Conservation (phyloP, 371 early-diverging fungal species). For the Sporodiniella umbellata region DNA sequence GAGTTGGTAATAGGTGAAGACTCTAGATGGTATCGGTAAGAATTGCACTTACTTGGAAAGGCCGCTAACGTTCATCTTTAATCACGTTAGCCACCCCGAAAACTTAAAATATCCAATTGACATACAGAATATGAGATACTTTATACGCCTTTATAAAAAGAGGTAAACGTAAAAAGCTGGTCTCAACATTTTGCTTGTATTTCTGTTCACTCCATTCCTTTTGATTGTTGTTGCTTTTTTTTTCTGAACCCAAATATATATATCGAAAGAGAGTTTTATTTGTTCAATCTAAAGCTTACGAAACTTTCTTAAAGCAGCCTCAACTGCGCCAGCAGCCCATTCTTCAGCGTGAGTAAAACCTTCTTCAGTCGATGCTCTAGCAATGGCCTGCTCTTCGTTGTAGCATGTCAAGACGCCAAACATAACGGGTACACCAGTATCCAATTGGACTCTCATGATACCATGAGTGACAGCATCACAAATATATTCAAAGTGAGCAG, state of each 20-base stretch:
- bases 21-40: constrained; percentile 82
- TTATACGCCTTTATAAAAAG: constrained; percentile 75
- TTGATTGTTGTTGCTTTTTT: not conserved
- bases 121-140: constrained; percentile 89
- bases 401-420: constrained; percentile 97
- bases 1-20: constrained; percentile 66
- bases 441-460: constrained; percentile 89
- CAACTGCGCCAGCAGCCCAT: constrained; percentile 98
- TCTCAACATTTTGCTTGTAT: no score
- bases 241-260: not conserved
- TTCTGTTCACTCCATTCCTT: not conserved
- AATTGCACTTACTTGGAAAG: not conserved
- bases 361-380: constrained; percentile 70
- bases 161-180: constrained; percentile 23
- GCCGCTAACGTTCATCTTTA: not conserved
- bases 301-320: constrained; percentile 75
- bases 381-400: constrained; percentile 89
- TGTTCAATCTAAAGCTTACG: constrained; percentile 57
- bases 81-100: constrained; percentile 44
- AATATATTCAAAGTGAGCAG: constrained; percentile 98
- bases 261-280: constrained; percentile 38
- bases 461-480: constrained; percentile 88
- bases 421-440: constrained; percentile 84
- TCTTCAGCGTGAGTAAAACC: constrained; percentile 94
- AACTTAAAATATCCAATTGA: constrained; percentile 72